Evolutionary conservation across 768 basidiomycete species (phyloP).

Genomic region (Lactarius akahatsu): DNA sequence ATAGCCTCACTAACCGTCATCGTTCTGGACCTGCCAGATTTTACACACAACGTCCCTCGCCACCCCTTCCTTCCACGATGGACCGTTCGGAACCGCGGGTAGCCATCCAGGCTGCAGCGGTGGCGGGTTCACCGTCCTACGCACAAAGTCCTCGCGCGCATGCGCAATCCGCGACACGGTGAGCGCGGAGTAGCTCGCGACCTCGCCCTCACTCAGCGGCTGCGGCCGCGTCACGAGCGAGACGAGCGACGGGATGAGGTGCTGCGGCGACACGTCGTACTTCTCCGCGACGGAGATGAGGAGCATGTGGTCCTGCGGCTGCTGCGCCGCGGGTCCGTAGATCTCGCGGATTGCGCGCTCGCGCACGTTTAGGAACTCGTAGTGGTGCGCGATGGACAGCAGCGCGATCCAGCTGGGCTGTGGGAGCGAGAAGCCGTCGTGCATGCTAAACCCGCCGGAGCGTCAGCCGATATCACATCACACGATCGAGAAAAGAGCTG

Average conservation of each 20-base stretch:
- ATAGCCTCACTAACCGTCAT: not conserved
- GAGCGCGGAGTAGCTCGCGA: slow-evolving; percentile 11
- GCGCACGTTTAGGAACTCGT: slow-evolving; percentile 19
- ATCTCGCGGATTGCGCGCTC: slow-evolving; percentile 20
- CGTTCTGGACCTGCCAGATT: slow-evolving; percentile 10
- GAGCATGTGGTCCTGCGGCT: slow-evolving; percentile 1
- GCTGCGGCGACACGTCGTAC: slow-evolving; percentile 8
- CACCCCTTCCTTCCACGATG: not conserved
- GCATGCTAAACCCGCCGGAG: slow-evolving; percentile 9
- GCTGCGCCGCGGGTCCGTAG: not conserved
- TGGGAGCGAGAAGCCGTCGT: slow-evolving; percentile 17
- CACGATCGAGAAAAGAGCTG: not conserved
- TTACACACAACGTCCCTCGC: not conserved
- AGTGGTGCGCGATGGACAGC: slow-evolving; percentile 18
- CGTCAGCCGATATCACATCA: too few species aligned
- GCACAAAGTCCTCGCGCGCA: slow-evolving; percentile 19
- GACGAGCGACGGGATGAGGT: slow-evolving; percentile 11
- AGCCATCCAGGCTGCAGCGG: not conserved
- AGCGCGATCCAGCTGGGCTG: slow-evolving; percentile 20
- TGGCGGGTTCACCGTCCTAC: not conserved
- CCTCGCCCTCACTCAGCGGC: slow-evolving; percentile 16
- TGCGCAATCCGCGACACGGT: slow-evolving; percentile 18
- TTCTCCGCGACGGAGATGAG: slow-evolving; percentile 19
- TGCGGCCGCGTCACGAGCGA: slow-evolving; percentile 4
- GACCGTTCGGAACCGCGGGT: not conserved